Evolutionary conservation across 228 moss, liverwort and hornwort genomes (phyloP).

Genomic region (Sphagnum fallax): DNA sequence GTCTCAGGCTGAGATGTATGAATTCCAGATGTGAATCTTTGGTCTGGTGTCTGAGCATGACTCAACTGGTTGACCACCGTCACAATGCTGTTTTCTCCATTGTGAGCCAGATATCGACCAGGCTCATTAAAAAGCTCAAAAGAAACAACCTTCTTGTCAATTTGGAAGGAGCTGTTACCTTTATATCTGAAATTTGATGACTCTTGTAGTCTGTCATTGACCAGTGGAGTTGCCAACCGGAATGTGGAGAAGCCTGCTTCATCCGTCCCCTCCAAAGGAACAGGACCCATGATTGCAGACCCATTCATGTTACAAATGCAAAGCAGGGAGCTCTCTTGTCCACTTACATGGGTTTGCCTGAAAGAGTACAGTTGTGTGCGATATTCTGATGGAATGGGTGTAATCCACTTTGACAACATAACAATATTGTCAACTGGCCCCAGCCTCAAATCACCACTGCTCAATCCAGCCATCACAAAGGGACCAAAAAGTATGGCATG

Average conservation of each 20-base stretch:
- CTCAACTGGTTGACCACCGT: conserved; percentile 21
- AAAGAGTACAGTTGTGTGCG: conserved; percentile 53
- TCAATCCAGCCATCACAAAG: conserved; percentile 80
- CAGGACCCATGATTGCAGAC: conserved; percentile 34
- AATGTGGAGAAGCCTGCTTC: conserved; percentile 69
- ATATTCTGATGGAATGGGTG: conserved; percentile 53
- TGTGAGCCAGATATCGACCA: conserved; percentile 58
- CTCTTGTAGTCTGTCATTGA: background rate
- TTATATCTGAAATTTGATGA: background rate
- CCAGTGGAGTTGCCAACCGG: conserved; percentile 25
- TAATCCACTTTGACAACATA: conserved; percentile 43
- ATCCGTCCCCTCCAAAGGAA: conserved; percentile 64
- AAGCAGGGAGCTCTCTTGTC: conserved; percentile 5
- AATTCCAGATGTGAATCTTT: background rate
- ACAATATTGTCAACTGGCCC: conserved; percentile 30
- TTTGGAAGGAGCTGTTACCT: background rate
- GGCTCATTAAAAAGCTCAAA: conserved; percentile 84
- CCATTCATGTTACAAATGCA: conserved; percentile 36
- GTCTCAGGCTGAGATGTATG: background rate
- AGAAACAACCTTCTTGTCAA: conserved; percentile 27
- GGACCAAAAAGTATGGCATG: conserved; percentile 85
- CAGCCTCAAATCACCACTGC: conserved; percentile 53
- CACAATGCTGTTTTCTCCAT: conserved; percentile 45
- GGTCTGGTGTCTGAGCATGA: background rate
- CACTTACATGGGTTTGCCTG: conserved; percentile 35